phyloP scores from a whole-genome alignment of 2,329 filamentous ascomycete species.

The Chaetomiaceae sp. region DNA sequence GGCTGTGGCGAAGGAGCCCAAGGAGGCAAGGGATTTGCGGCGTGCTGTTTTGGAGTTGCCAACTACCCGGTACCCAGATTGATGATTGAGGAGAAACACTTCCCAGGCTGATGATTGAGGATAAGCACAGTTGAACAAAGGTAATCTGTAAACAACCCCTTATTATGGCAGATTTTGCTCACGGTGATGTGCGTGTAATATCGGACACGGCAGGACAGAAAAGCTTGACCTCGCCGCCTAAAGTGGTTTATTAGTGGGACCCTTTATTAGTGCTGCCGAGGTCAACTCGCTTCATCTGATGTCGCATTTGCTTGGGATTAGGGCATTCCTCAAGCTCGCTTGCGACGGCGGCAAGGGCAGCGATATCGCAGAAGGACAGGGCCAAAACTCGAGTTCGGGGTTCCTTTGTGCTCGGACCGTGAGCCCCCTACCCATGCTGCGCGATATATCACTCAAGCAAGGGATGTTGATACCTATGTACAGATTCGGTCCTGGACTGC shows the following conservation, averaged over 20 bases:
- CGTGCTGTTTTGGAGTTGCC: background rate
- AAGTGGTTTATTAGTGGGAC: slow-evolving; percentile 6
- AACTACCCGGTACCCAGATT: background rate
- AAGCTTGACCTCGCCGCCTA: slow-evolving; percentile 5
- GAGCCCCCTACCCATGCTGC: background rate
- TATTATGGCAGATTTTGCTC: too few species aligned
- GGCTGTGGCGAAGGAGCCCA: too few species aligned
- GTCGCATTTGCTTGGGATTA: background rate
- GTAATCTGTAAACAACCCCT: too few species aligned
- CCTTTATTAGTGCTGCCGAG: background rate
- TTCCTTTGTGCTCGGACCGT: too few species aligned
- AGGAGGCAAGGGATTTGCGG: too few species aligned
- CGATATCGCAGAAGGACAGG: background rate
- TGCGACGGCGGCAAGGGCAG: background rate
- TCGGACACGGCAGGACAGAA: background rate
- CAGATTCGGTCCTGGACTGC: too few species aligned
- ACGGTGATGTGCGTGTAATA: background rate
- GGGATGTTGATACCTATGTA: too few species aligned
- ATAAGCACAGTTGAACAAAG: too few species aligned
- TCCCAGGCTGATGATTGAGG: too few species aligned
- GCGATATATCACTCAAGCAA: too few species aligned
- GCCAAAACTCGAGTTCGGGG: too few species aligned
- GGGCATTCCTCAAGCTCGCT: background rate
- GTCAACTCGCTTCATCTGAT: background rate
- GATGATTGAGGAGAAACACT: too few species aligned